Percentiles rank a stretch among this genome's conserved stretches.
phyloP scores from a whole-genome alignment of 208 protist species.

The Trypanosomatidae sp. region DNA sequence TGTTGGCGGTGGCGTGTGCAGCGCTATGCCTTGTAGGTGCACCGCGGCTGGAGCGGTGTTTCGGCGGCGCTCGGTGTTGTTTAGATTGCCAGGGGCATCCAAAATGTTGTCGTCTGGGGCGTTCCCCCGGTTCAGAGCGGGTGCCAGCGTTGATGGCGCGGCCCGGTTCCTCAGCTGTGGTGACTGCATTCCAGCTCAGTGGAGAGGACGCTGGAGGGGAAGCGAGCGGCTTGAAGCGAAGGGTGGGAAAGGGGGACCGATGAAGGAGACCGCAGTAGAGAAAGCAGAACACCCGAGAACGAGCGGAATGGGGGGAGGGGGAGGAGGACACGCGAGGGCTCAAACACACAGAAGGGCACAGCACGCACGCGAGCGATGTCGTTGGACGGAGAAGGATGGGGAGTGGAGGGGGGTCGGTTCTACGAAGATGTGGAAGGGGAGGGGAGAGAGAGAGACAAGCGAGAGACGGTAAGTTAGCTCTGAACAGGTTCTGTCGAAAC shows the following conservation, averaged over 20 bases:
- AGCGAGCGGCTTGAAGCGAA: not conserved
- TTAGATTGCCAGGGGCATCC: not conserved
- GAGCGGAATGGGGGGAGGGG: not conserved
- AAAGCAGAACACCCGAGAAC: not conserved
- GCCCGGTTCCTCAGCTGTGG: not conserved
- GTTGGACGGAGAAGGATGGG: not conserved
- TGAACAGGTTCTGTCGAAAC: not conserved
- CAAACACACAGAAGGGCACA: not conserved
- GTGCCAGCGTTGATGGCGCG: not conserved
- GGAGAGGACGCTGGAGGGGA: not conserved
- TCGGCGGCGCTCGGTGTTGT: constrained; percentile 1
- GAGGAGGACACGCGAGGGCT: not conserved
- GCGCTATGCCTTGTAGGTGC: not conserved
- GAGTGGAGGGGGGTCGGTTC: not conserved
- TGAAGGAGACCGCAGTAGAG: not conserved
- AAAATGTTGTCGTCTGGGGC: not conserved
- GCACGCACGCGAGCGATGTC: not conserved
- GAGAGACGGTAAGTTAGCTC: not conserved
- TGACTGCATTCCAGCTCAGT: not conserved
- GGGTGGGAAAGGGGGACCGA: not conserved
- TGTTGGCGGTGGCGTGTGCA: constrained; percentile 12
- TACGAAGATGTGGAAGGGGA: constrained; percentile 6
- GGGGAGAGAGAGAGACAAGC: constrained; percentile 8
- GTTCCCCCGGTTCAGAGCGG: not conserved
- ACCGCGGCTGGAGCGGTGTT: constrained; percentile 4